phyloP scores from a whole-genome alignment of 2,329 filamentous ascomycete genomes.

The Aspergillus sp. region DNA sequence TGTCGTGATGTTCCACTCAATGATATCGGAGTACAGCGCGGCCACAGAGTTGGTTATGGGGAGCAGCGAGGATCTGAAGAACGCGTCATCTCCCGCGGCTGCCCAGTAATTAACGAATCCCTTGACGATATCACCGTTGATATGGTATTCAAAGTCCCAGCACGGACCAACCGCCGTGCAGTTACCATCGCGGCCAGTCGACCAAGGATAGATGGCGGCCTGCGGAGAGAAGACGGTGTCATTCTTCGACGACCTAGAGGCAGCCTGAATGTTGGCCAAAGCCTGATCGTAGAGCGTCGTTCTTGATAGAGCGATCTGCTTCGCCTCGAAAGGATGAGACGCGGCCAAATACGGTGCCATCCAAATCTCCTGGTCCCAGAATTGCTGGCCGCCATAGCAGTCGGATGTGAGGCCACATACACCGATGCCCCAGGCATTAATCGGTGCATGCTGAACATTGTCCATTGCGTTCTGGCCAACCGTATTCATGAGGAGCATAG shows the following conservation, averaged over 20 bases:
- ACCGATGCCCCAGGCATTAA: constrained; percentile 54
- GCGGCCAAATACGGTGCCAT: constrained; percentile 52
- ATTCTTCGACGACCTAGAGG: constrained; percentile 26
- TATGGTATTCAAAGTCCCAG: constrained; percentile 56
- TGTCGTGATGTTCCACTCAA: background rate
- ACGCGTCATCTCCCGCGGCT: constrained; percentile 43
- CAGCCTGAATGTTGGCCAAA: constrained; percentile 40
- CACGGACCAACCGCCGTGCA: constrained; percentile 50
- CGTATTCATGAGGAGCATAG: constrained; percentile 27
- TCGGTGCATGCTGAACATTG: constrained; percentile 36
- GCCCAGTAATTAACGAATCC: constrained; percentile 47
- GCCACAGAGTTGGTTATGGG: constrained; percentile 51
- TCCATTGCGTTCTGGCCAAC: constrained; percentile 38
- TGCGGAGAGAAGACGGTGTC: constrained; percentile 27
- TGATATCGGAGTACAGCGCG: constrained; percentile 33
- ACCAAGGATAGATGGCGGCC: constrained; percentile 51
- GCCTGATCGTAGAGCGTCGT: constrained; percentile 43
- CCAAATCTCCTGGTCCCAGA: constrained; percentile 52
- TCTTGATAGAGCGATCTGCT: constrained; percentile 52
- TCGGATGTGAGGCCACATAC: constrained; percentile 35
- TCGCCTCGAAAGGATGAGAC: constrained; percentile 45
- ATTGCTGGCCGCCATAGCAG: constrained; percentile 48
- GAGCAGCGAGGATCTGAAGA: constrained; percentile 42
- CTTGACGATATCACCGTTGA: constrained; percentile 54
- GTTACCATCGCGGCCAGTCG: constrained; percentile 50